phyloP scores from a whole-genome alignment of 768 basidiomycete species.

The Exidia glandulosa region DNA sequence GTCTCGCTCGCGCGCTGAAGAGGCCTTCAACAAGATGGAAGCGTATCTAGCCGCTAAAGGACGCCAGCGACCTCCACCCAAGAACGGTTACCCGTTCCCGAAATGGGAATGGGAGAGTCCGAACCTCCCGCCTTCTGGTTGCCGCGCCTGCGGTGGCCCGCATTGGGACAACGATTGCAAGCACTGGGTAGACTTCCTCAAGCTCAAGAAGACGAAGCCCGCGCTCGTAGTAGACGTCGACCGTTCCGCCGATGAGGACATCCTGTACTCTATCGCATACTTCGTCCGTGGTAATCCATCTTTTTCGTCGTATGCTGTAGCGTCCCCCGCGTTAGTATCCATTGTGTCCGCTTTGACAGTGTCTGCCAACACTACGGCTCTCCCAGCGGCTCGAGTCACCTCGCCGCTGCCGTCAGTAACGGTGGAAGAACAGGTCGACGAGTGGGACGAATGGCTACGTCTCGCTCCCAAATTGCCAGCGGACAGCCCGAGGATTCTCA shows the following conservation, averaged over 20 bases:
- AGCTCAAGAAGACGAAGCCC: not conserved
- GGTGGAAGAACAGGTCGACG: too few relatives aligned
- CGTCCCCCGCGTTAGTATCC: too few relatives aligned
- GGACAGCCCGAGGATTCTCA: too few relatives aligned
- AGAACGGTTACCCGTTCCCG: not conserved
- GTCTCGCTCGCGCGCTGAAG: not conserved
- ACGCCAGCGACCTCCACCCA: not conserved
- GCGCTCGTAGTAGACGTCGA: not conserved
- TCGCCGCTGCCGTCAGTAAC: too few relatives aligned
- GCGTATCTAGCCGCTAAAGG: not conserved
- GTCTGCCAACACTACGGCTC: too few relatives aligned
- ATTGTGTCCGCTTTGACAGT: too few relatives aligned
- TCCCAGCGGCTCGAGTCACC: too few relatives aligned
- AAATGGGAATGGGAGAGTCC: not conserved
- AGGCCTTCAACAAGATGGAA: not conserved
- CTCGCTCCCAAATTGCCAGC: too few relatives aligned
- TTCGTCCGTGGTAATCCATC: not conserved
- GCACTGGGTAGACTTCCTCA: not conserved
- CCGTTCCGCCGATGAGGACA: not conserved
- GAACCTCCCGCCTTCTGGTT: not conserved
- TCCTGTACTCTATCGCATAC: not conserved
- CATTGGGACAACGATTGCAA: not conserved
- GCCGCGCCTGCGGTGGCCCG: not conserved
- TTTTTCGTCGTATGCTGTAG: not conserved
- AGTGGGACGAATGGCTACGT: too few relatives aligned